phyloP scores from a whole-genome alignment of 306 rosid species.

The Rosa rugosa region DNA sequence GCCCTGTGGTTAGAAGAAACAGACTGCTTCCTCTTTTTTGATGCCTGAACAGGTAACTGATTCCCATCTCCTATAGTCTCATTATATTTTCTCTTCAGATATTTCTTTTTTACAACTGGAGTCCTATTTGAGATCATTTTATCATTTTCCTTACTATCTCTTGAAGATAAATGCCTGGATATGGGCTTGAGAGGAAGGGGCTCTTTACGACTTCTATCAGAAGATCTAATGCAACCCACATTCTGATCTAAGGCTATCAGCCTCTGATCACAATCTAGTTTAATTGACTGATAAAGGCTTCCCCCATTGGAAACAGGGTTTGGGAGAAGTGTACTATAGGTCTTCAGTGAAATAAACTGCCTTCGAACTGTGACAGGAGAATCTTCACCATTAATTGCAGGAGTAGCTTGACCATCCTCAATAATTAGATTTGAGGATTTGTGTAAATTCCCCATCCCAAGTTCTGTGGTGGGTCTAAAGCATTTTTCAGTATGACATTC shows the following conservation, averaged over 20 bases:
- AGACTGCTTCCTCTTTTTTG: conserved; percentile 37
- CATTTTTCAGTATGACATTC: conserved; percentile 32
- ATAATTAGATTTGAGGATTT: conserved; percentile 29
- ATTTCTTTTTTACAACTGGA: conserved; percentile 25
- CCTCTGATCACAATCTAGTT: conserved; percentile 31
- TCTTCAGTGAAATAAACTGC: conserved; percentile 50
- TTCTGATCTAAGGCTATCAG: conserved; percentile 35
- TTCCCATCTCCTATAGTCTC: conserved; percentile 32
- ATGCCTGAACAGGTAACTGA: conserved; percentile 27
- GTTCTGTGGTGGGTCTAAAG: conserved; percentile 32
- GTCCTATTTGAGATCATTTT: conserved; percentile 31
- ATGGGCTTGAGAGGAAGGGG: conserved; percentile 15
- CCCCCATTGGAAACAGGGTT: conserved; percentile 19
- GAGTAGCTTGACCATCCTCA: conserved; percentile 28
- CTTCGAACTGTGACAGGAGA: conserved; percentile 33
- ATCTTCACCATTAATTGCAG: conserved; percentile 32
- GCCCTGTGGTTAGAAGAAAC: conserved; percentile 33
- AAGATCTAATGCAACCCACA: conserved; percentile 30
- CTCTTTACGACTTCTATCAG: conserved; percentile 36
- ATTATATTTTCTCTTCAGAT: conserved; percentile 29
- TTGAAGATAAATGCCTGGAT: conserved; percentile 27
- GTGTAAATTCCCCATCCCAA: conserved; percentile 38
- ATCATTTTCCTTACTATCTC: conserved; percentile 30
- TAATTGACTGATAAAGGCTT: conserved; percentile 27
- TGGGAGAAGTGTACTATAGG: conserved; percentile 49